Conservation (phyloP, 352 stramenopile genomes). For the Phytophthora pinifolia region DNA sequence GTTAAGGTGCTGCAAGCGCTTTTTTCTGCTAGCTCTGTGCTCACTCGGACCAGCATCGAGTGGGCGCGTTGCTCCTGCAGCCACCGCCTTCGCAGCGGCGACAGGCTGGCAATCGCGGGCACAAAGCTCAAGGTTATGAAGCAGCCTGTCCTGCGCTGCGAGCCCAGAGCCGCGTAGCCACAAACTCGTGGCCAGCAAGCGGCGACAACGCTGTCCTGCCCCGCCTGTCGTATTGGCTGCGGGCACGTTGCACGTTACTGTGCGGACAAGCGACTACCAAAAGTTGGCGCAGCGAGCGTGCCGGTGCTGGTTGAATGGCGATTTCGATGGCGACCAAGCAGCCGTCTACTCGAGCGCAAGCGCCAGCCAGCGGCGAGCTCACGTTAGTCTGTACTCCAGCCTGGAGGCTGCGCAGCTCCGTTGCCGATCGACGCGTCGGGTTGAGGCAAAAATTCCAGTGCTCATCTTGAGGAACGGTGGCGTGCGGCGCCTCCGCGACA, state of each 20-base stretch:
- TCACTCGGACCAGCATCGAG: no score
- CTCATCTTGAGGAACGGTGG: conserved; percentile 13
- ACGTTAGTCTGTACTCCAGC: neutral
- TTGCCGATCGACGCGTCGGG: conserved; percentile 13
- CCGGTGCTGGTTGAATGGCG: conserved; percentile 3
- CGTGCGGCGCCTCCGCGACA: conserved; percentile 6
- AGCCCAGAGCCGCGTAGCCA: conserved; percentile 14
- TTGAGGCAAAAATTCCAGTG: conserved; percentile 15
- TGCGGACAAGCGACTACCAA: conserved; percentile 36
- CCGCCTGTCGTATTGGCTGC: conserved; percentile 4
- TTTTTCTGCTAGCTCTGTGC: no score
- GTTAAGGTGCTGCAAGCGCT: no score
- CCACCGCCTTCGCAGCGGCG: conserved; percentile 6
- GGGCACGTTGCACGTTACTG: conserved; percentile 2
- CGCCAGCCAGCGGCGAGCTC: conserved; percentile 9
- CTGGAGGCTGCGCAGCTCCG: no score
- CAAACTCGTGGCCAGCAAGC: conserved; percentile 15
- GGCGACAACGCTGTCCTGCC: conserved; percentile 9
- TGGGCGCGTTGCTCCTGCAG: no score
- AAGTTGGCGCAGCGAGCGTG: conserved; percentile 4
- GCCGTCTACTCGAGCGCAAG: conserved; percentile 23
- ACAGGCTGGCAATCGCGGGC: neutral
- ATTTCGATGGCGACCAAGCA: conserved; percentile 24
- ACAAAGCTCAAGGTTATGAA: conserved; percentile 16
- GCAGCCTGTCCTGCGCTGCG: conserved; percentile 8